These are phyloP conservation scores for Pharnaceum exiguum DNA, from an alignment of 148 eudicot genomes.

Conservation along the genomic window DNA sequence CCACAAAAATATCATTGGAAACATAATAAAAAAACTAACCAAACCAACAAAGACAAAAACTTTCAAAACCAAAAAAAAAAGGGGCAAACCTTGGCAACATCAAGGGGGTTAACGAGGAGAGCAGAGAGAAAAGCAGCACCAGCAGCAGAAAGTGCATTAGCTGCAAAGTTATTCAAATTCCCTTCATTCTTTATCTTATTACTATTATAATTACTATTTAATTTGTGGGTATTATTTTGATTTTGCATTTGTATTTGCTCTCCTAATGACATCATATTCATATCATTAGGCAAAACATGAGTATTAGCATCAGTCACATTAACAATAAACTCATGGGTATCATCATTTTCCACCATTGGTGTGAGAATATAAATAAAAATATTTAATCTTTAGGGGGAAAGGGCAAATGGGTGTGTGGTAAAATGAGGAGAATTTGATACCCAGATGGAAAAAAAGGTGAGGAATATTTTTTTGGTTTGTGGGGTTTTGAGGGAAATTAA, in stretches of 20 bases:
- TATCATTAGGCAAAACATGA: constrained; percentile 21
- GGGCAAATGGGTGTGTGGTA: constrained; percentile 14
- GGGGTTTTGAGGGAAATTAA: background rate
- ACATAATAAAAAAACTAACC: too few species aligned
- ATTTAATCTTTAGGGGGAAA: background rate
- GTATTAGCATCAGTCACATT: too few species aligned
- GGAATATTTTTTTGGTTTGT: background rate
- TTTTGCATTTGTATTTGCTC: constrained; percentile 10
- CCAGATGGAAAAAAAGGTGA: background rate
- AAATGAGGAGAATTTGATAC: constrained; percentile 8
- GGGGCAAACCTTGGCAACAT: constrained; percentile 75
- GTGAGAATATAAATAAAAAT: background rate
- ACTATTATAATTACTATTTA: too few species aligned
- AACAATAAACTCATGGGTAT: background rate
- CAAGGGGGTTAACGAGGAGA: constrained; percentile 88
- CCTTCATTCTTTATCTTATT: constrained; percentile 33
- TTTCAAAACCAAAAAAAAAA: background rate
- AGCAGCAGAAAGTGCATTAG: constrained; percentile 83
- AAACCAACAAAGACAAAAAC: background rate
- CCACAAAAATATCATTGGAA: too few species aligned
- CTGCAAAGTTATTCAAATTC: constrained; percentile 34
- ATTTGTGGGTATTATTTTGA: constrained; percentile 6
- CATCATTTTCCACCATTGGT: constrained; percentile 38
- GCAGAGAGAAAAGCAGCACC: constrained; percentile 93
- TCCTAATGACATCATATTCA: constrained; percentile 15